A percentile compares a stretch with the other conserved stretches of the same genome.
Conservation (phyloP, 2,329 filamentous ascomycete genomes). For the Cladosporium oxysporum region DNA sequence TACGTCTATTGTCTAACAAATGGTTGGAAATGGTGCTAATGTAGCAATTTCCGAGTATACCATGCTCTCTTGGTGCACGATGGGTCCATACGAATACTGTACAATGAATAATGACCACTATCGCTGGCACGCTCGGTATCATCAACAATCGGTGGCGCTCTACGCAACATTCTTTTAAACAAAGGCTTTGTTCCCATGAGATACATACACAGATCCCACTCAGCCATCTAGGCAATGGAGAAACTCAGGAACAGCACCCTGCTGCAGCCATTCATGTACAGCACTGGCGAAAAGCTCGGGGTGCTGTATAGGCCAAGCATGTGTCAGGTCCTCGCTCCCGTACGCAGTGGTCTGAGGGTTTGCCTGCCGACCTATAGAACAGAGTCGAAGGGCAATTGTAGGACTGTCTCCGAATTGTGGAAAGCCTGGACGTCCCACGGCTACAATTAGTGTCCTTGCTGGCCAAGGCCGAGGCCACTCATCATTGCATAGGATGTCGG, state of each 20-base stretch:
- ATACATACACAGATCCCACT: background rate
- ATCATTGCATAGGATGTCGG: background rate
- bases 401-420: background rate
- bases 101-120: background rate
- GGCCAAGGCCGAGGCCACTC: background rate
- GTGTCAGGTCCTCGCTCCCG: background rate
- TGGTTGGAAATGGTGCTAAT: no score
- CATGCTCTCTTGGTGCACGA: background rate
- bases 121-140: background rate
- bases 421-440: background rate
- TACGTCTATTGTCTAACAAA: no score
- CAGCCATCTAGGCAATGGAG: background rate
- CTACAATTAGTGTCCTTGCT: background rate
- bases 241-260: background rate
- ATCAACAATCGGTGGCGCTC: background rate
- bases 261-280: background rate
- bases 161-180: background rate
- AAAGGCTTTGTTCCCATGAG: background rate
- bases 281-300: background rate
- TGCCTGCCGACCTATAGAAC: background rate
- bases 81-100: background rate
- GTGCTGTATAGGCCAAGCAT: background rate
- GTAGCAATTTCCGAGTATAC: no score
- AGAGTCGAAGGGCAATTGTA: background rate
- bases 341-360: background rate